Evolutionary conservation across 2,329 filamentous ascomycete genomes (phyloP).

Genomic region (Lachnellula arida): DNA sequence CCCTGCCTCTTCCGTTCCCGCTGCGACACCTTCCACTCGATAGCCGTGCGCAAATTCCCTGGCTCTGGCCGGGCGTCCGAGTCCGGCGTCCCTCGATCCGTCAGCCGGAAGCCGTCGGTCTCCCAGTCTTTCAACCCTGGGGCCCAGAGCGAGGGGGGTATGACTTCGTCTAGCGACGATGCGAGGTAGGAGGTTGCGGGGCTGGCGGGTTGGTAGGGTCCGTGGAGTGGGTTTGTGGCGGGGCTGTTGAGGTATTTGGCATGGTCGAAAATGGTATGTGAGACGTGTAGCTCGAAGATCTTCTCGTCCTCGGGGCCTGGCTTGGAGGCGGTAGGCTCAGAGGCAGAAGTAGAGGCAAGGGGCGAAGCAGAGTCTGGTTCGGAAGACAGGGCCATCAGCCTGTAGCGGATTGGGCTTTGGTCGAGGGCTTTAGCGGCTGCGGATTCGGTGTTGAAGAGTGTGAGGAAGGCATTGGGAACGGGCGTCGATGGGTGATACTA

Average conservation of each 20-base stretch:
- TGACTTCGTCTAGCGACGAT: conserved; percentile 13
- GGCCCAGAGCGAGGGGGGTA: conserved; percentile 17
- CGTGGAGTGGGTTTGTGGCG: conserved; percentile 24
- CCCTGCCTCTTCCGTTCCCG: conserved; percentile 5
- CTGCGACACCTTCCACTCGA: conserved; percentile 10
- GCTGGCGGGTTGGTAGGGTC: conserved; percentile 23
- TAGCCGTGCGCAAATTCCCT: not conserved
- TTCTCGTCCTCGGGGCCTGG: conserved; percentile 3
- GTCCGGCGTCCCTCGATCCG: conserved; percentile 4
- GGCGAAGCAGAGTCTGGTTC: not conserved
- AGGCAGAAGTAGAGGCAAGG: no score
- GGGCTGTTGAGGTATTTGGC: conserved; percentile 14
- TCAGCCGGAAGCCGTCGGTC: conserved; percentile 14
- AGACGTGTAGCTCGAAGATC: conserved; percentile 23
- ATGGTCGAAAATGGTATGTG: conserved; percentile 19
- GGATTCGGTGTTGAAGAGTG: conserved; percentile 21
- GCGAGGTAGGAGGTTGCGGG: conserved; percentile 19
- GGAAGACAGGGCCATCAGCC: conserved; percentile 12
- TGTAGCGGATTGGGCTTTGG: conserved; percentile 28
- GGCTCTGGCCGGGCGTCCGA: not conserved
- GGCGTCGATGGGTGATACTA: conserved; percentile 20
- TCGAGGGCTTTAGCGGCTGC: conserved; percentile 21
- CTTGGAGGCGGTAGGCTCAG: not conserved
- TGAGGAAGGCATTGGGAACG: conserved; percentile 27
- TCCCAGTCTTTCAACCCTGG: conserved; percentile 31